Conservation (phyloP, 768 basidiomycete genomes). For the Kwoniella dejecticola region DNA sequence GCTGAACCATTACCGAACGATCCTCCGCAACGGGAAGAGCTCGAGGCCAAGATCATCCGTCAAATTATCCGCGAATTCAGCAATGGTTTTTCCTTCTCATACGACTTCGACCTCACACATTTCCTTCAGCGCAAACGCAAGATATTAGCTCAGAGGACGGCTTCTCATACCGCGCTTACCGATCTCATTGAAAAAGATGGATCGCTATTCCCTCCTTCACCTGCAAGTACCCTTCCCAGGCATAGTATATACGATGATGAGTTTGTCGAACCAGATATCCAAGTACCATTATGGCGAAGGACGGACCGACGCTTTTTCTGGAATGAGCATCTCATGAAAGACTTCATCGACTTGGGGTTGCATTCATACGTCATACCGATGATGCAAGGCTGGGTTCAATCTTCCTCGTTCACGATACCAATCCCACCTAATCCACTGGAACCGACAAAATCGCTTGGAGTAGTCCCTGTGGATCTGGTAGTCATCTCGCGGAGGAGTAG, state of each 20-base stretch:
- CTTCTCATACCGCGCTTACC: constrained; percentile 34
- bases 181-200: constrained; percentile 38
- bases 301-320: constrained; percentile 93
- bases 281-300: constrained; percentile 84
- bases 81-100: constrained; percentile 89
- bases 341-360: constrained; percentile 84
- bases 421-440: constrained; percentile 36
- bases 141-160: constrained; percentile 29
- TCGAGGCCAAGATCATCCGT: constrained; percentile 79
- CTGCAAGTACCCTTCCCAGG: constrained; percentile 70
- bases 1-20: constrained; percentile 22
- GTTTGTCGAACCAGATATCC: constrained; percentile 71
- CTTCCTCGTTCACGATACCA: constrained; percentile 66
- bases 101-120: constrained; percentile 70
- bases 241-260: constrained; percentile 65
- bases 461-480: constrained; percentile 67
- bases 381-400: constrained; percentile 89
- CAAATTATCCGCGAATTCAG: constrained; percentile 76
- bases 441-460: constrained; percentile 31
- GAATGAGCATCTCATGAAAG: constrained; percentile 85
- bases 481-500: constrained; percentile 83
- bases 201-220: constrained; percentile 9
- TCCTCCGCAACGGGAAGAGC: constrained; percentile 58
- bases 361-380: constrained; percentile 86
- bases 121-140: constrained; percentile 48